Evolutionary conservation across 306 rosid genomes (phyloP).

Genomic region (Lathyrus tuberosus): DNA sequence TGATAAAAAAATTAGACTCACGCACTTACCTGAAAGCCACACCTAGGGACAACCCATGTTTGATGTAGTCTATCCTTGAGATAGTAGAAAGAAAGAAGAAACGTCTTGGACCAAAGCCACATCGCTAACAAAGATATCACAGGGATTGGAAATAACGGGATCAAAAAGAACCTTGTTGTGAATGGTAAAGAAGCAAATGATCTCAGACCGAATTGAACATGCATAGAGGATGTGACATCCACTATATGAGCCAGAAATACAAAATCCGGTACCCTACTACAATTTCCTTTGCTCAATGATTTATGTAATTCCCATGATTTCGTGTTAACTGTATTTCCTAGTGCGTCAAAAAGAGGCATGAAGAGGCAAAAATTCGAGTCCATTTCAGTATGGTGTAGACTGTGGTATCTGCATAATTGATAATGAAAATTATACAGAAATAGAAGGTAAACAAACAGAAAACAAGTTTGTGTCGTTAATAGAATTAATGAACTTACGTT

Average conservation of each 20-base stretch:
- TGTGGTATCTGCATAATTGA: constrained; percentile 63
- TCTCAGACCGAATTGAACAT: constrained; percentile 57
- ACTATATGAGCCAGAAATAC: constrained; percentile 85
- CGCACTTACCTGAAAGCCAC: constrained; percentile 66
- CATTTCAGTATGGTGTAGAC: constrained; percentile 73
- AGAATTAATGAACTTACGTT: constrained; percentile 57
- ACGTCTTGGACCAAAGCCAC: constrained; percentile 77
- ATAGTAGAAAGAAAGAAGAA: constrained; percentile 57
- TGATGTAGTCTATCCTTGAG: constrained; percentile 72
- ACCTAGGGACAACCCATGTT: constrained; percentile 87
- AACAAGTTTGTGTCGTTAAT: background rate
- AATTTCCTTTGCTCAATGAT: constrained; percentile 52
- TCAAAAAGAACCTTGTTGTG: constrained; percentile 46
- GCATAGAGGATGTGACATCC: constrained; percentile 62
- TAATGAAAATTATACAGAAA: no score
- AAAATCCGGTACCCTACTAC: constrained; percentile 68
- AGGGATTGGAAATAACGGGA: constrained; percentile 45
- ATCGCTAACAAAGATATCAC: constrained; percentile 47
- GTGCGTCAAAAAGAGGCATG: constrained; percentile 82
- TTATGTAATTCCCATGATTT: constrained; percentile 75
- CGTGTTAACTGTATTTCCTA: constrained; percentile 62
- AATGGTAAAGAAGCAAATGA: constrained; percentile 63
- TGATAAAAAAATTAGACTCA: no score
- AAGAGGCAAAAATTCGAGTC: constrained; percentile 80
- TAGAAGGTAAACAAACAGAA: no score